phyloP scores from a whole-genome alignment of 331 rosid genomes.

The Quercus lobata region DNA sequence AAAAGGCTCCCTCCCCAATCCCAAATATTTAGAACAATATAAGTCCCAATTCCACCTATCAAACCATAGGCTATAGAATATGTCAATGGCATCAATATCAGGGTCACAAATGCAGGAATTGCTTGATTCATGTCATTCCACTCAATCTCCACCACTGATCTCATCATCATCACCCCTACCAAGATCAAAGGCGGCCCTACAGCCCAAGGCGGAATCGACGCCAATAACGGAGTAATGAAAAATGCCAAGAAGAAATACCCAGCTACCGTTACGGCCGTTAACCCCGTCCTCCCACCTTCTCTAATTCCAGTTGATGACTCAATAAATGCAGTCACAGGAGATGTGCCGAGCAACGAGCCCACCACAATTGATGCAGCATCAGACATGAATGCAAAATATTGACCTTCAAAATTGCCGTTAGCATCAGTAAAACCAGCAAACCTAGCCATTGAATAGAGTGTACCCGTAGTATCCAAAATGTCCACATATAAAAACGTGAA shows the following conservation, averaged over 20 bases:
- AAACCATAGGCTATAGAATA: conserved; percentile 87
- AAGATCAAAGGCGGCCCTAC: conserved; percentile 97
- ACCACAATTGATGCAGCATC: conserved; percentile 91
- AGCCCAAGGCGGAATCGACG: conserved; percentile 98
- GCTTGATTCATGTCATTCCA: conserved; percentile 95
- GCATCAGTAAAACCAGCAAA: conserved; percentile 80
- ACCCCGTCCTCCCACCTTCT: conserved; percentile 90
- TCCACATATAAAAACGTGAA: conserved; percentile 84
- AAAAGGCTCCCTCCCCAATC: conserved; percentile 41
- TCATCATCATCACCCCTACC: conserved; percentile 98
- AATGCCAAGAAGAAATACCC: conserved; percentile 66
- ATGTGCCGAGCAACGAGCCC: conserved; percentile 80
- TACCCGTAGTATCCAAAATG: conserved; percentile 82
- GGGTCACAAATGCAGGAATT: conserved; percentile 85
- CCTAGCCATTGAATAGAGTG: conserved; percentile 85
- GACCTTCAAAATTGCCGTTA: conserved; percentile 77
- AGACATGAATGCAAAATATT: conserved; percentile 92
- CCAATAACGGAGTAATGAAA: conserved; percentile 87
- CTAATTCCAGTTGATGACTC: conserved; percentile 94
- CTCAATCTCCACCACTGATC: conserved; percentile 77
- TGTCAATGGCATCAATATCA: conserved; percentile 81
- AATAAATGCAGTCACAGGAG: conserved; percentile 83
- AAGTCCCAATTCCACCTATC: conserved; percentile 88
- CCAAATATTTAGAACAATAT: conserved; percentile 52
- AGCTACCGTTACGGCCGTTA: conserved; percentile 80